A percentile compares a stretch with the other conserved stretches of the same genome.
Conservation (phyloP, 345 rosid genomes). For the Salix viminalis region DNA sequence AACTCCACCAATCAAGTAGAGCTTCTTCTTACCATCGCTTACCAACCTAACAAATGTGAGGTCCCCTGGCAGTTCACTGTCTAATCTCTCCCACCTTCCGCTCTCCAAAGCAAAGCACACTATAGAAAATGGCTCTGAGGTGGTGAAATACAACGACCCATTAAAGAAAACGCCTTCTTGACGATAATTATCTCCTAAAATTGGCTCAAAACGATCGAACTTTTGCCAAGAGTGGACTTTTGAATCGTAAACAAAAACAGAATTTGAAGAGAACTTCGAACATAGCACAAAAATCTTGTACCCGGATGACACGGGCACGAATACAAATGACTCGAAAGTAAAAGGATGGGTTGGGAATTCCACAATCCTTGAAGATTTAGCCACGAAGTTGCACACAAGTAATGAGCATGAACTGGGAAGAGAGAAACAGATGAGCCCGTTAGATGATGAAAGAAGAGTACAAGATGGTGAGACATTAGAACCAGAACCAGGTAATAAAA, state of each 20-base stretch:
- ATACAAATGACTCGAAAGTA: slow-evolving; percentile 52
- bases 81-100: slow-evolving; percentile 40
- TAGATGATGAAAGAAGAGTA: slow-evolving; percentile 56
- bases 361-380: slow-evolving; percentile 55
- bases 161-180: slow-evolving; percentile 60
- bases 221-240: slow-evolving; percentile 42
- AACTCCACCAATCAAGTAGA: slow-evolving; percentile 77
- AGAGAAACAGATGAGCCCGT: slow-evolving; percentile 65
- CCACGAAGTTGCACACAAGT: slow-evolving; percentile 56
- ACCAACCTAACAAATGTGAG: slow-evolving; percentile 68
- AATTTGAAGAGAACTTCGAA: slow-evolving; percentile 31
- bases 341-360: slow-evolving; percentile 63
- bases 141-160: slow-evolving; percentile 53
- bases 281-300: slow-evolving; percentile 61
- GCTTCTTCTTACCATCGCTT: slow-evolving; percentile 39
- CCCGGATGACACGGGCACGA: slow-evolving; percentile 45
- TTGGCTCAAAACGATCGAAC: slow-evolving; percentile 39
- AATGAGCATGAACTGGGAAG: slow-evolving; percentile 46
- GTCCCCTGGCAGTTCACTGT: slow-evolving; percentile 39
- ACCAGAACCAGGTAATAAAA: slow-evolving; percentile 23
- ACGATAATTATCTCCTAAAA: slow-evolving; percentile 34
- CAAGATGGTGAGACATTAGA: slow-evolving; percentile 13
- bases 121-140: slow-evolving; percentile 60
- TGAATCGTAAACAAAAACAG: slow-evolving; percentile 61
- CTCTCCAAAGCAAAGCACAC: slow-evolving; percentile 42